Percentiles rank a stretch among this genome's conserved stretches.
These are phyloP conservation scores for Pseudomicrostroma phylloplanum DNA, from an alignment of 1,284 basidiomycete genomes.

Conservation along the genomic window DNA sequence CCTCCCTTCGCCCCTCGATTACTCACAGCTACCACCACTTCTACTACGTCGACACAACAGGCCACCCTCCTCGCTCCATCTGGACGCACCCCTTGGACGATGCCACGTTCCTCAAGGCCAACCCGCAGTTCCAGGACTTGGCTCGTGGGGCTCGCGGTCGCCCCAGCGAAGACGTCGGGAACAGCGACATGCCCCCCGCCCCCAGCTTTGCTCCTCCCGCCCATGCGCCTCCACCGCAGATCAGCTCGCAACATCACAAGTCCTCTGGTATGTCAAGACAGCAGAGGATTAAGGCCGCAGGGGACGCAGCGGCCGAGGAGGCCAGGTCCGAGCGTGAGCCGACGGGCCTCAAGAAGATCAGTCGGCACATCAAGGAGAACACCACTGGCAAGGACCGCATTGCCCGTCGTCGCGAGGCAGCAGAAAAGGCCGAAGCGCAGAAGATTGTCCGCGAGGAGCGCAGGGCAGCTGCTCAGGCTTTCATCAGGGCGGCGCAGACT, in stretches of 20 bases:
- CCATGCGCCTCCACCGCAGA: background rate
- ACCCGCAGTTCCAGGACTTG: constrained; percentile 1
- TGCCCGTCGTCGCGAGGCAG: background rate
- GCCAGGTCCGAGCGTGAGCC: constrained; percentile 10
- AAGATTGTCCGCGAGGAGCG: background rate
- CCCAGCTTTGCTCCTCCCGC: background rate
- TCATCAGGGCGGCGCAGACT: background rate
- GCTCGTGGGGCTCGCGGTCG: too few relatives aligned
- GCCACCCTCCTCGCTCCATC: constrained; percentile 43
- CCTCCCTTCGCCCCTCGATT: background rate
- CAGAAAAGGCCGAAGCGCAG: background rate
- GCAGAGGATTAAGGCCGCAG: background rate
- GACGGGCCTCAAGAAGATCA: constrained; percentile 34
- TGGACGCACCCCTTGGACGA: constrained; percentile 47
- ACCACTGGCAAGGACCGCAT: constrained; percentile 26
- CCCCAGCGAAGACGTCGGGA: background rate
- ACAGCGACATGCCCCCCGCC: background rate
- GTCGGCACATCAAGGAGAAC: constrained; percentile 46
- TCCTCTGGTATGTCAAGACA: background rate
- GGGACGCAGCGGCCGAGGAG: background rate
- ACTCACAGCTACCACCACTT: constrained; percentile 17
- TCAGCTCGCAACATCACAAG: background rate
- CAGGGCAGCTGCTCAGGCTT: background rate
- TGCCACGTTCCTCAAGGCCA: background rate
- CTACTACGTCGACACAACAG: constrained; percentile 41